phyloP scores from a whole-genome alignment of 2,329 filamentous ascomycete species.

The Coleophoma eucalyptorum region DNA sequence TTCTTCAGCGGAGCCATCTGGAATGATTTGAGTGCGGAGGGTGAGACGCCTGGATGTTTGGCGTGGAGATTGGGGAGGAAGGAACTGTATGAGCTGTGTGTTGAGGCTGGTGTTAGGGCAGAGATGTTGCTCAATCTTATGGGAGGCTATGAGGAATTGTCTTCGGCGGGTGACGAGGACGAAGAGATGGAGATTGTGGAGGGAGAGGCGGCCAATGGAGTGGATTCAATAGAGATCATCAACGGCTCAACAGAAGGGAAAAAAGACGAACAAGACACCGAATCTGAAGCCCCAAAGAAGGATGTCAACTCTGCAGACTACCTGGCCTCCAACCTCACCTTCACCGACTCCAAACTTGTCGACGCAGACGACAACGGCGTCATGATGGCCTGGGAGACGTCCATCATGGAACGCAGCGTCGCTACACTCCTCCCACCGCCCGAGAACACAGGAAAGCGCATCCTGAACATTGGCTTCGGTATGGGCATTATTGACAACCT shows the following conservation, averaged over 20 bases:
- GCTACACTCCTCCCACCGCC: conserved; percentile 57
- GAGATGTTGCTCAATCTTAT: conserved; percentile 82
- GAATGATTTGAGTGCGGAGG: conserved; percentile 86
- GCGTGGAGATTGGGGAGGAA: conserved; percentile 66
- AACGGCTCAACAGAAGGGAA: conserved; percentile 13
- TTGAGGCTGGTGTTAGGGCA: conserved; percentile 86
- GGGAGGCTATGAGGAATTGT: conserved; percentile 75
- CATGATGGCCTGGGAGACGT: conserved; percentile 92
- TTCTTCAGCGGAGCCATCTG: conserved; percentile 90
- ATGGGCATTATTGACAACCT: conserved; percentile 86
- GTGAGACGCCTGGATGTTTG: conserved; percentile 90
- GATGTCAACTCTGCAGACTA: conserved; percentile 63
- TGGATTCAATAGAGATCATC: conserved; percentile 16
- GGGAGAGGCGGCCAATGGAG: conserved; percentile 21
- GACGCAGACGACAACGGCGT: conserved; percentile 77
- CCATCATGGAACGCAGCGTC: conserved; percentile 79
- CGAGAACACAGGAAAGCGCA: conserved; percentile 49
- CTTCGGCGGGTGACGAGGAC: conserved; percentile 41
- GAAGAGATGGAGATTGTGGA: conserved; percentile 31
- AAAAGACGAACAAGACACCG: conserved; percentile 11
- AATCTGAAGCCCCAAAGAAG: conserved; percentile 8
- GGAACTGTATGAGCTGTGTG: conserved; percentile 75
- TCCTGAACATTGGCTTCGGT: conserved; percentile 85
- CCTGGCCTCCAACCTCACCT: conserved; percentile 62
- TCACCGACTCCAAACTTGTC: conserved; percentile 63